Evolutionary conservation across 352 stramenopile species (phyloP).

Genomic region (Pythium phragmitis): DNA sequence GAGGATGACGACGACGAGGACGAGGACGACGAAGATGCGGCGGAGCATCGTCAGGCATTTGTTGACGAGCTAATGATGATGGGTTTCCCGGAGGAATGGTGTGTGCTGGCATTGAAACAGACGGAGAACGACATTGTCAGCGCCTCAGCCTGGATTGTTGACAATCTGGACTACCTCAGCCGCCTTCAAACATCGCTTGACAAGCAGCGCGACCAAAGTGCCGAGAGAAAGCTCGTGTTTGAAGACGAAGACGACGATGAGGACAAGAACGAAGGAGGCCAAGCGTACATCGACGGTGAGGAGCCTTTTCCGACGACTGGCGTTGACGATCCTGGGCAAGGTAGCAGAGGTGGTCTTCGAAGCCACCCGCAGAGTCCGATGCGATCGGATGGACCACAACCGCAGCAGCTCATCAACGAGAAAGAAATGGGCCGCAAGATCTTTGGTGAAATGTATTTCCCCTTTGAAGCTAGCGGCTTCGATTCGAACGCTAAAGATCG

Average conservation of each 20-base stretch:
- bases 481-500: slow-evolving; percentile 45
- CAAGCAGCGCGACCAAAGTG: slow-evolving; percentile 51
- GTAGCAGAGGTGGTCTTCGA: not conserved
- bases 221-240: slow-evolving; percentile 32
- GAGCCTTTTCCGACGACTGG: not conserved
- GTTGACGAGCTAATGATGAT: slow-evolving; percentile 93
- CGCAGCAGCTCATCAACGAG: slow-evolving; percentile 41
- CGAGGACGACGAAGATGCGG: slow-evolving; percentile 48
- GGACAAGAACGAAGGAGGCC: not conserved
- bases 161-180: slow-evolving; percentile 92
- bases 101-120: slow-evolving; percentile 86
- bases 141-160: slow-evolving; percentile 92
- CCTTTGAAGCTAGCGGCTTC: slow-evolving; percentile 78
- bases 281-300: not conserved
- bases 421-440: slow-evolving; percentile 83
- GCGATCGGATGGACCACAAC: slow-evolving; percentile 8
- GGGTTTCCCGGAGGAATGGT: slow-evolving; percentile 93
- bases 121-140: slow-evolving; percentile 90
- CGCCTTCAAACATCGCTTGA: slow-evolving; percentile 75
- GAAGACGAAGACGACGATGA: slow-evolving; percentile 75
- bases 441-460: slow-evolving; percentile 87
- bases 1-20: slow-evolving; percentile 50
- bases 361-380: slow-evolving; percentile 3
- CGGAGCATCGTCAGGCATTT: slow-evolving; percentile 65
- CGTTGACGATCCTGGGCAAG: not conserved